A percentile compares a stretch with the other conserved stretches of the same genome.
phyloP scores from a whole-genome alignment of 2,329 filamentous ascomycete species.

The Phyllosticta paracitricarpa region DNA sequence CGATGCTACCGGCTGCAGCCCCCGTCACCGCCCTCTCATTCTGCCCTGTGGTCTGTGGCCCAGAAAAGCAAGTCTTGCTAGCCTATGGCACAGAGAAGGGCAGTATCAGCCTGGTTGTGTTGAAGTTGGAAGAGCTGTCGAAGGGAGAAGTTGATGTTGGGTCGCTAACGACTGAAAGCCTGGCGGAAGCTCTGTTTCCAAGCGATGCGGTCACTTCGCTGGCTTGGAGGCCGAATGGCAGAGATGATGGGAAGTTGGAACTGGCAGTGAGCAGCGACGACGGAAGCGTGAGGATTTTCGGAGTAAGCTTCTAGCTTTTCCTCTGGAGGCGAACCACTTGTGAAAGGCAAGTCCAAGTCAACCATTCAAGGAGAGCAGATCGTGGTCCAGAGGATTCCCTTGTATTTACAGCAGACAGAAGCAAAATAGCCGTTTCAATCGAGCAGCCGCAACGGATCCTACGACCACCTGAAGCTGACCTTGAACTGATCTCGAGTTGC shows the following conservation, averaged over 20 bases:
- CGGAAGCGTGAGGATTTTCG: slow-evolving; percentile 27
- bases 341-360: background rate
- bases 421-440: too few species aligned
- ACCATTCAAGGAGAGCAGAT: background rate
- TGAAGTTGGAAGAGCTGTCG: background rate
- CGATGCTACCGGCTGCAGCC: slow-evolving; percentile 17
- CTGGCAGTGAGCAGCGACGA: slow-evolving; percentile 34
- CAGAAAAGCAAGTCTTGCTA: slow-evolving; percentile 13
- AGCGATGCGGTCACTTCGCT: slow-evolving; percentile 24
- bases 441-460: too few species aligned
- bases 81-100: slow-evolving; percentile 26
- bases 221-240: slow-evolving; percentile 21
- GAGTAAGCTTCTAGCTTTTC: background rate
- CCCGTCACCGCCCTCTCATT: slow-evolving; percentile 27
- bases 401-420: too few species aligned
- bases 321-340: background rate
- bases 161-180: background rate
- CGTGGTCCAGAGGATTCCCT: too few species aligned
- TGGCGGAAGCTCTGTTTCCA: slow-evolving; percentile 14
- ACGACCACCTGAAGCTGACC: too few species aligned
- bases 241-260: slow-evolving; percentile 13
- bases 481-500: too few species aligned
- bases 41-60: background rate
- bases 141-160: slow-evolving; percentile 12
- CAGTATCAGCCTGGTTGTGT: slow-evolving; percentile 15